A percentile compares a stretch with the other conserved stretches of the same genome.
phyloP scores from a whole-genome alignment of 1,284 basidiomycete genomes.

The Malassezia slooffiae region DNA sequence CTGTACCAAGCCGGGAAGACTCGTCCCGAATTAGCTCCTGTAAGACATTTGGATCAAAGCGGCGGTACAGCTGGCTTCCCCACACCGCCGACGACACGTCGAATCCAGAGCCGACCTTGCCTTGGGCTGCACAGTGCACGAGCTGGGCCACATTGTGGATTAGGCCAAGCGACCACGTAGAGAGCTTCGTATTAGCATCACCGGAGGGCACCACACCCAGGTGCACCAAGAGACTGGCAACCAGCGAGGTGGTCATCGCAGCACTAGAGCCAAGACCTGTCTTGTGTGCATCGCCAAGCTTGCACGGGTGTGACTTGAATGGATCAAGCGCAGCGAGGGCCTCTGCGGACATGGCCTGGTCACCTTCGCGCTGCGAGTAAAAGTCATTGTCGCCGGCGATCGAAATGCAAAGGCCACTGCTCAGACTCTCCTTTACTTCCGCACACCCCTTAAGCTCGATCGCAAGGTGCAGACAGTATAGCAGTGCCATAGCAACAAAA shows the following conservation, averaged over 20 bases:
- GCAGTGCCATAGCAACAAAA: slow-evolving; percentile 77
- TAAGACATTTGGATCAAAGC: slow-evolving; percentile 60
- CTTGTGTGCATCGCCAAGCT: slow-evolving; percentile 74
- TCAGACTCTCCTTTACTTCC: slow-evolving; percentile 8
- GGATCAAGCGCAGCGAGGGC: slow-evolving; percentile 54
- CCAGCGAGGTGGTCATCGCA: slow-evolving; percentile 87
- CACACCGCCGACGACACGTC: slow-evolving; percentile 89
- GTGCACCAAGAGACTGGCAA: slow-evolving; percentile 71
- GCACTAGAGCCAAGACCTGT: slow-evolving; percentile 95
- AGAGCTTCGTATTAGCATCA: slow-evolving; percentile 33
- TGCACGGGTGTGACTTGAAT: slow-evolving; percentile 53
- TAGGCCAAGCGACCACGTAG: slow-evolving; percentile 25
- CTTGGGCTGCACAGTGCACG: slow-evolving; percentile 90
- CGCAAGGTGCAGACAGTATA: slow-evolving; percentile 60
- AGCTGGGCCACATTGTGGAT: slow-evolving; percentile 92
- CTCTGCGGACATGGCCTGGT: slow-evolving; percentile 22
- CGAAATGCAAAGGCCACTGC: slow-evolving; percentile 57
- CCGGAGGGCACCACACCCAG: slow-evolving; percentile 62
- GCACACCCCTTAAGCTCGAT: slow-evolving; percentile 47
- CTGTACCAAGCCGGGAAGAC: neutral
- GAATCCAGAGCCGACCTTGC: slow-evolving; percentile 94
- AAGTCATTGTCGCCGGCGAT: slow-evolving; percentile 94
- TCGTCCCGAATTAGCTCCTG: slow-evolving; percentile 14
- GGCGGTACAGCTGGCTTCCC: slow-evolving; percentile 83
- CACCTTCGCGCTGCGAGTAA: slow-evolving; percentile 76